Evolutionary conservation across 208 protist species (phyloP).

Genomic region (Trypanosoma conorhini): DNA sequence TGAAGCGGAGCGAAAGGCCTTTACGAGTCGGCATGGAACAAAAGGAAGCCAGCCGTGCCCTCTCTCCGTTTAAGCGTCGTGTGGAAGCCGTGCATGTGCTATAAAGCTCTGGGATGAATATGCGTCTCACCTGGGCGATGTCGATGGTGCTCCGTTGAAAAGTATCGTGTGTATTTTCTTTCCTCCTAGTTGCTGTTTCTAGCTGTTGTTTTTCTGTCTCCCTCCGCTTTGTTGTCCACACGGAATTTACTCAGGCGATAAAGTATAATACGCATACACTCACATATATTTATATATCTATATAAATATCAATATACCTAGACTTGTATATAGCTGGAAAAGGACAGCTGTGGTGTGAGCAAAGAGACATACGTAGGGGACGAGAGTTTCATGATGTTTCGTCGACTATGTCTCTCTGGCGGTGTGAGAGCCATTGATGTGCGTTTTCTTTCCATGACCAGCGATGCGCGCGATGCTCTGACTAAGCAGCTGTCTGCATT

Average conservation of each 20-base stretch:
- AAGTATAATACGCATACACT: background rate
- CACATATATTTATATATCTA: no score
- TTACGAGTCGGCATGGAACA: slow-evolving; percentile 29
- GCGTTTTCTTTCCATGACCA: slow-evolving; percentile 42
- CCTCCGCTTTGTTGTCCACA: background rate
- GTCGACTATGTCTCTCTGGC: slow-evolving; percentile 6
- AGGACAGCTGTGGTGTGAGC: background rate
- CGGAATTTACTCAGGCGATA: background rate
- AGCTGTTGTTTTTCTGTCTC: background rate
- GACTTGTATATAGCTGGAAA: background rate
- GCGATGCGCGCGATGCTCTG: slow-evolving; percentile 55
- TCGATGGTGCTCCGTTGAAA: background rate
- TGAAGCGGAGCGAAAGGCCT: slow-evolving; percentile 43
- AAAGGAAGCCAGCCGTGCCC: background rate
- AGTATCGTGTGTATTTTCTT: background rate
- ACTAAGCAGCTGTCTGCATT: slow-evolving; percentile 77
- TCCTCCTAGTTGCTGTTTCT: background rate
- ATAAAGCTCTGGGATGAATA: background rate
- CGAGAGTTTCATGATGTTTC: slow-evolving; percentile 19
- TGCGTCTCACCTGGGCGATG: background rate
- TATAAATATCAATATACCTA: background rate
- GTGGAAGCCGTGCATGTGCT: background rate
- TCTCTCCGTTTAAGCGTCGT: slow-evolving; percentile 29
- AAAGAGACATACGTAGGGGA: no score
- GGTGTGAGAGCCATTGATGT: background rate